phyloP scores from a whole-genome alignment of 441 rosid species.

The Eutrema salsugineum region DNA sequence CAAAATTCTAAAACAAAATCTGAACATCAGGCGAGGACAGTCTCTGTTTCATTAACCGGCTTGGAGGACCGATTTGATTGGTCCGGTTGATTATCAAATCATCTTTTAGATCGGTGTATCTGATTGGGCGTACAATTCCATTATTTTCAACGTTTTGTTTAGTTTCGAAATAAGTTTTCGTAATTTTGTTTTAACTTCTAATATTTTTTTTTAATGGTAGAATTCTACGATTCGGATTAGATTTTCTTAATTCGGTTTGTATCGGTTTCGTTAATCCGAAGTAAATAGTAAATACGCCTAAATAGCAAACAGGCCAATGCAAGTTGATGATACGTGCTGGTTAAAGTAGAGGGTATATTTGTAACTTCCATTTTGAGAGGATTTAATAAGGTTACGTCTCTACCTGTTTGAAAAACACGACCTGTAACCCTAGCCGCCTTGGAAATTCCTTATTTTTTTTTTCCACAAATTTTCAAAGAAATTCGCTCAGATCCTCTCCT shows the following conservation, averaged over 20 bases:
- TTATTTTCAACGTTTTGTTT: no score
- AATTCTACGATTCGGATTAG: not conserved
- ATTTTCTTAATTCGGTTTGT: not conserved
- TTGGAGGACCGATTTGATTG: no score
- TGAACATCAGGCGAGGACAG: no score
- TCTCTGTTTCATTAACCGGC: no score
- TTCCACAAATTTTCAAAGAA: conserved; percentile 20
- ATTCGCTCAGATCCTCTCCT: conserved; percentile 27
- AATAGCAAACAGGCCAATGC: not conserved
- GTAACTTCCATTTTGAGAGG: not conserved
- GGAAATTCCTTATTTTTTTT: conserved; percentile 14
- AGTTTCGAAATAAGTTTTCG: no score
- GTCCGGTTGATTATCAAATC: no score
- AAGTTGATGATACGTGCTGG: conserved; percentile 11
- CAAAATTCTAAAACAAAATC: no score
- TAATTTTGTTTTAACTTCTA: no score
- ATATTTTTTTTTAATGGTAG: no score
- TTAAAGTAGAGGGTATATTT: conserved; percentile 4
- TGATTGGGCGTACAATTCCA: no score
- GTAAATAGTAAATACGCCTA: not conserved
- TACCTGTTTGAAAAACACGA: conserved; percentile 35
- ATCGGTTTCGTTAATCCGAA: not conserved
- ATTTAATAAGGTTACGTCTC: conserved; percentile 32
- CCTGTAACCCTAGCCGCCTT: conserved; percentile 29
- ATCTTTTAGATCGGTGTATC: no score